Percentiles rank a stretch among this genome's conserved stretches.
phyloP scores from a whole-genome alignment of 768 basidiomycete species.

The Russula lepida region DNA sequence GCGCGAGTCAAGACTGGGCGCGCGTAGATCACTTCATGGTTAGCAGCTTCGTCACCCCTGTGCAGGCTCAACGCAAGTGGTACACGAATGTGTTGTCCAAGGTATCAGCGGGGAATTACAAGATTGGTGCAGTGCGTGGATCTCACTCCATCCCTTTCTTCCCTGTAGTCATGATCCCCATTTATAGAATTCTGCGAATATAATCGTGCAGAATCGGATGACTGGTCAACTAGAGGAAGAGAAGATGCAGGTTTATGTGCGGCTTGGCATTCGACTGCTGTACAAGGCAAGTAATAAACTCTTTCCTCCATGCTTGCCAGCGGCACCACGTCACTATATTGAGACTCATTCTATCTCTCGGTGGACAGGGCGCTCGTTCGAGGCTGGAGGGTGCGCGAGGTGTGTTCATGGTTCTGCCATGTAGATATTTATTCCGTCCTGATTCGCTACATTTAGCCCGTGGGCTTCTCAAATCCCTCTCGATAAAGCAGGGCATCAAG shows the following conservation, averaged over 20 bases:
- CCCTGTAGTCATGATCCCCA: background rate
- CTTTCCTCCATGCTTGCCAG: background rate
- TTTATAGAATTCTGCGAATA: constrained; percentile 89
- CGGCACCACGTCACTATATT: background rate
- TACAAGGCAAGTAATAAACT: constrained; percentile 51
- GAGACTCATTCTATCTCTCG: background rate
- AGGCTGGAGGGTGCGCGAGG: constrained; percentile 86
- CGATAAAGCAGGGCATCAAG: constrained; percentile 90
- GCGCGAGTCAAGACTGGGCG: constrained; percentile 89
- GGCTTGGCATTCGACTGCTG: constrained; percentile 83
- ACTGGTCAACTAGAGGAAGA: constrained; percentile 94
- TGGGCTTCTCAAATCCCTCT: constrained; percentile 77
- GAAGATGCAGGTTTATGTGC: constrained; percentile 94
- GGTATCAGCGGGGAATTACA: constrained; percentile 80
- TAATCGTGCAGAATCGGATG: constrained; percentile 90
- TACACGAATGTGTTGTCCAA: constrained; percentile 85
- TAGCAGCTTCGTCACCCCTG: constrained; percentile 88
- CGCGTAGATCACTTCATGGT: constrained; percentile 85
- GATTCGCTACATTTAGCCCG: constrained; percentile 41
- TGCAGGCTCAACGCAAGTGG: constrained; percentile 96
- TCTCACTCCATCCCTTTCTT: background rate
- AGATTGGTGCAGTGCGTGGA: constrained; percentile 72
- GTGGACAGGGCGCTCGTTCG: constrained; percentile 63
- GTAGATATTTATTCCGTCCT: background rate
- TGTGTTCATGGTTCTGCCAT: constrained; percentile 28